Conservation (phyloP, 164 flowering plant species). For the Chimonanthus praecox region DNA sequence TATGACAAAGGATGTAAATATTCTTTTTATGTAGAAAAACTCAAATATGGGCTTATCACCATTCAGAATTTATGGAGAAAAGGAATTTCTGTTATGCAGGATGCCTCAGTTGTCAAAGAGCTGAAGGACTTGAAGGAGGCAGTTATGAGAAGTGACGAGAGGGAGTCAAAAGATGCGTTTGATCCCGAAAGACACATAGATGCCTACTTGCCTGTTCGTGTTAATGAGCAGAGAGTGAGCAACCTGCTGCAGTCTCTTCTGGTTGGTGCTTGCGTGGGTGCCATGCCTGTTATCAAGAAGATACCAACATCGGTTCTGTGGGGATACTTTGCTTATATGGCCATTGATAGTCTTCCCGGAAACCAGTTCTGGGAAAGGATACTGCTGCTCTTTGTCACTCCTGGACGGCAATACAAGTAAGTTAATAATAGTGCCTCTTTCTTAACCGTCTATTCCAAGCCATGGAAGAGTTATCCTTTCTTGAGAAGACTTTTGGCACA, state of each 20-base stretch:
- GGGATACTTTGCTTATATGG: slow-evolving; percentile 83
- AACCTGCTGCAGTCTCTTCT: slow-evolving; percentile 64
- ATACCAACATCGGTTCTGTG: slow-evolving; percentile 67
- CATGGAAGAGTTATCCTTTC: not conserved
- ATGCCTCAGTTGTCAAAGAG: slow-evolving; percentile 29
- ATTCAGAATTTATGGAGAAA: not conserved
- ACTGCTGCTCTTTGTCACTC: slow-evolving; percentile 53
- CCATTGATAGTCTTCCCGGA: slow-evolving; percentile 81
- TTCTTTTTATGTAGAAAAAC: not conserved
- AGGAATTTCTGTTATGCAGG: slow-evolving; percentile 18
- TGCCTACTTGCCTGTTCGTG: slow-evolving; percentile 65
- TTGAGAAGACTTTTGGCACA: not conserved
- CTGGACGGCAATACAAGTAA: slow-evolving; percentile 57
- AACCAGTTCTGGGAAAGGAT: slow-evolving; percentile 82
- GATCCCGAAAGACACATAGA: slow-evolving; percentile 73
- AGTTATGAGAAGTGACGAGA: slow-evolving; percentile 31
- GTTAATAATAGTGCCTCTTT: slow-evolving; percentile 6
- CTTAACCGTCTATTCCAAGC: not conserved
- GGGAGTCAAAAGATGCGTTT: slow-evolving; percentile 24
- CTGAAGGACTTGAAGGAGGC: slow-evolving; percentile 49
- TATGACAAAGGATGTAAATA: not conserved
- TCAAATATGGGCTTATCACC: not conserved
- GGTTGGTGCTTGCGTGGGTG: slow-evolving; percentile 42
- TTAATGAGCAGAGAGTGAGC: slow-evolving; percentile 74
- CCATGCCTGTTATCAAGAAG: slow-evolving; percentile 46